phyloP scores from a whole-genome alignment of 2,329 filamentous ascomycete genomes.

The Cladobotryum protrusum region DNA sequence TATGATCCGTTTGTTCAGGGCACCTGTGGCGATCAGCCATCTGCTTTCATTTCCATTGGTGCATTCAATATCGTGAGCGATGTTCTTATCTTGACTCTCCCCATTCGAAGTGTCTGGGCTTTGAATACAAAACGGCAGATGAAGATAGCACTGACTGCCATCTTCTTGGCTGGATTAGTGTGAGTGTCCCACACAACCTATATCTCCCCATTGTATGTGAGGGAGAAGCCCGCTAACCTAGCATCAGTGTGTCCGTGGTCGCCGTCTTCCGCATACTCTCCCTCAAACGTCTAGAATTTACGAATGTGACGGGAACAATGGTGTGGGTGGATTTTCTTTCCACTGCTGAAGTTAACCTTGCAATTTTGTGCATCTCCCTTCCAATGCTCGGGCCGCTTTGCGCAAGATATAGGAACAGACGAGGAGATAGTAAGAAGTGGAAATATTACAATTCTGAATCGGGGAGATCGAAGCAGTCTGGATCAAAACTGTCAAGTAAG shows the following conservation, averaged over 20 bases:
- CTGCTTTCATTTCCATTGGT: constrained; percentile 33
- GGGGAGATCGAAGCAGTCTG: neutral
- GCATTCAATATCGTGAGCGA: constrained; percentile 35
- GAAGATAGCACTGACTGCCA: constrained; percentile 23
- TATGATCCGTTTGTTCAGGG: constrained; percentile 22
- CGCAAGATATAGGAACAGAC: neutral
- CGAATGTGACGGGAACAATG: constrained; percentile 20
- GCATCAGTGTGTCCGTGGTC: constrained; percentile 18
- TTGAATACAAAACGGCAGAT: constrained; percentile 26
- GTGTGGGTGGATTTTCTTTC: constrained; percentile 20
- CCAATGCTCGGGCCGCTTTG: constrained; percentile 18
- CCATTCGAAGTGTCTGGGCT: constrained; percentile 30
- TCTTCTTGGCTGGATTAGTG: constrained; percentile 25
- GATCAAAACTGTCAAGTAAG: constrained; percentile 2
- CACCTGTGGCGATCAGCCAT: constrained; percentile 30
- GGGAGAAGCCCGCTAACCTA: neutral
- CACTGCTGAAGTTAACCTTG: constrained; percentile 16
- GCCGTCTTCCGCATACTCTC: constrained; percentile 19
- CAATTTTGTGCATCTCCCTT: constrained; percentile 18
- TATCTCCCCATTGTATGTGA: neutral
- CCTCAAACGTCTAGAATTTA: constrained; percentile 17
- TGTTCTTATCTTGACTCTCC: constrained; percentile 31
- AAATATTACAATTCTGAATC: neutral
- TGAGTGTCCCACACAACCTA: constrained; percentile 9
- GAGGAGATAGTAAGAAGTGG: neutral